Conservation (phyloP, 1,139 yeast species). For the Eremothecium coryli region DNA sequence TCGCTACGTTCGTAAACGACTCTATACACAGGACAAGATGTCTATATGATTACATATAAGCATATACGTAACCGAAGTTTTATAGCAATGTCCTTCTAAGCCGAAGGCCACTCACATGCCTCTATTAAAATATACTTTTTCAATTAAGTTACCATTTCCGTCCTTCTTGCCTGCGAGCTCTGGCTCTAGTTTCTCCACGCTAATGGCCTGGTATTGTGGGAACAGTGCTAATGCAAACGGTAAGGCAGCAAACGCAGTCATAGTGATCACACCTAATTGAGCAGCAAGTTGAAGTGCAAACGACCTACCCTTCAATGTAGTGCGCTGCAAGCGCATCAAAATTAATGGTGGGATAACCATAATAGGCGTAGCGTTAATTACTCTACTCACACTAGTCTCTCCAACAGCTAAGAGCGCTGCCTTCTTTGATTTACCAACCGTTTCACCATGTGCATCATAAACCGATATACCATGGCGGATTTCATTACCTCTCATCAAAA, state of each 20-base stretch:
- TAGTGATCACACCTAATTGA: conserved; percentile 75
- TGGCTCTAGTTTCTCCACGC: conserved; percentile 52
- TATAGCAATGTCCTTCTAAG: not conserved
- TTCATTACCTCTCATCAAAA: conserved; percentile 92
- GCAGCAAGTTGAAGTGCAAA: conserved; percentile 54
- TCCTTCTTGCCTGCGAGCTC: conserved; percentile 54
- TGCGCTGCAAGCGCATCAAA: conserved; percentile 64
- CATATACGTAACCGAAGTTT: no score
- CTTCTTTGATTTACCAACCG: conserved; percentile 67
- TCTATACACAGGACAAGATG: not conserved
- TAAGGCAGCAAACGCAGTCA: conserved; percentile 74
- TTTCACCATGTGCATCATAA: conserved; percentile 55
- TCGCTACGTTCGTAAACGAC: not conserved
- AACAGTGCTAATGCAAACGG: conserved; percentile 94
- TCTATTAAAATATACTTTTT: conserved; percentile 73
- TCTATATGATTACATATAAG: no score
- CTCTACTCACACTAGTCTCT: conserved; percentile 91
- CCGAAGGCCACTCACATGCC: conserved; percentile 48
- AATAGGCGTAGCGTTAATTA: conserved; percentile 90
- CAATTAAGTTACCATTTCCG: conserved; percentile 50
- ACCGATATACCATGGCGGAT: conserved; percentile 77
- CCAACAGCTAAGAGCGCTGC: conserved; percentile 94
- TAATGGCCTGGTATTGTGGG: conserved; percentile 72
- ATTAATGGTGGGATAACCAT: conserved; percentile 93
- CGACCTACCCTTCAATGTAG: conserved; percentile 58